Evolutionary conservation across 257 asterid species (phyloP), one percentile per base, ranked within the genome.

Genomic region (Solanum paucissectum): DNA sequence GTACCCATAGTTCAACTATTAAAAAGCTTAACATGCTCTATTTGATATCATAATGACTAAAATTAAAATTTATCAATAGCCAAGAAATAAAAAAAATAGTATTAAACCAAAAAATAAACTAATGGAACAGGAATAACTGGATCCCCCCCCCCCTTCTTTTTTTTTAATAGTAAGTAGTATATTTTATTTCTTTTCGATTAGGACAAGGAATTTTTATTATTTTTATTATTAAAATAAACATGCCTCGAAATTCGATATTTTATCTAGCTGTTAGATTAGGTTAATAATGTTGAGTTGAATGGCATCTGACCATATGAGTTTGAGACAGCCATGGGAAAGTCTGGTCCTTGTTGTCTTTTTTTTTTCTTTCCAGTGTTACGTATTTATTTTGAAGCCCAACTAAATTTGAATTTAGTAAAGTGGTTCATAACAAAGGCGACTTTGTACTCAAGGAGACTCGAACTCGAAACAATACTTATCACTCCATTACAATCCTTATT

Each of bases 181-280:
- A 37, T 21, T 75, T 23, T 37, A 75, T 75, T 73, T 34, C 16
- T 34, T 36, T 75, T 75, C 52, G 25, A 21, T 10, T 37, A 37
- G 83, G 55, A 75, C 83, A 23, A 75, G 83, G 33, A 21, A 16
- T 12, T 66, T 25, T 66, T 5, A 11, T 66, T 66, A 66, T 62
- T 62, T 60, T 60, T 60, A 18, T 1, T 18, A 16, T 64, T 64
- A 16, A 9, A 74, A 38, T 38, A 86, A 62, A n/a, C 8, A n/a
- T 20, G 23, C 58, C 88, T 91, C 88, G 89, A 88, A 88, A 90
- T 92, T 89, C 91, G 90, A 91, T 87, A 90, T 90, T 75, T 90
- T 91, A 92, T 92, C 90, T 91, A 88, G 92, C 93, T 89, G 95
- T 93, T 74, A 83, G 93, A 89, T 94, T 92, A 90, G 94, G 93